phyloP scores from a whole-genome alignment of 768 basidiomycete genomes.

The Lactarius pseudohatsudake region DNA sequence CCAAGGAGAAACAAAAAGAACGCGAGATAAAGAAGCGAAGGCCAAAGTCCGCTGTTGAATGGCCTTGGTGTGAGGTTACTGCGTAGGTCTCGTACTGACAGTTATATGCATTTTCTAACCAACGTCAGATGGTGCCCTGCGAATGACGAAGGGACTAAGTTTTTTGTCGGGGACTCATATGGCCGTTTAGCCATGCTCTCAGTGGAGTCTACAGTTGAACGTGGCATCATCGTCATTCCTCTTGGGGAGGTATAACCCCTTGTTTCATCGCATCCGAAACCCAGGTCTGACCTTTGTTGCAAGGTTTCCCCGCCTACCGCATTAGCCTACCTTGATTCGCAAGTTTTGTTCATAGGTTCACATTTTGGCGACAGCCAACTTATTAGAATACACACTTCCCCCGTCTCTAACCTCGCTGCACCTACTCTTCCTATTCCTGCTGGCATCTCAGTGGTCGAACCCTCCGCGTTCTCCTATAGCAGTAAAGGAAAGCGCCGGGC shows the following conservation, averaged over 20 bases:
- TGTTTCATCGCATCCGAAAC: background rate
- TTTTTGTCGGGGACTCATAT: conserved; percentile 67
- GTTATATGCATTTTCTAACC: conserved; percentile 5
- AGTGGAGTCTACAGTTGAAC: conserved; percentile 41
- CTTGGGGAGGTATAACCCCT: conserved; percentile 66
- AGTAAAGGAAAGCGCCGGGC: conserved; percentile 34
- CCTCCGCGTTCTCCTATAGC: conserved; percentile 40
- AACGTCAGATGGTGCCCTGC: conserved; percentile 50
- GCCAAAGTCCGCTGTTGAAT: conserved; percentile 55
- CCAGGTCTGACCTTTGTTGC: conserved; percentile 15
- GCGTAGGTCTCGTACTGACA: conserved; percentile 48
- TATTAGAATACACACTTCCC: conserved; percentile 52
- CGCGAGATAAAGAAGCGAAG: conserved; percentile 55
- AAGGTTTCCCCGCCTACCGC: conserved; percentile 72
- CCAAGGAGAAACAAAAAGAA: conserved; percentile 57
- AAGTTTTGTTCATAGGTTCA: conserved; percentile 76
- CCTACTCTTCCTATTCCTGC: conserved; percentile 54
- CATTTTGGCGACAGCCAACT: conserved; percentile 81
- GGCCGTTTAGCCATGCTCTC: conserved; percentile 71
- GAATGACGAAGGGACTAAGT: conserved; percentile 46
- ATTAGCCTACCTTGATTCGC: conserved; percentile 68
- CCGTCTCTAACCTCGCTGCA: conserved; percentile 41
- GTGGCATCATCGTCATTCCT: conserved; percentile 53
- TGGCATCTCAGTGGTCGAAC: conserved; percentile 45
- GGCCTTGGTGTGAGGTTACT: conserved; percentile 75